Conservation (phyloP, 441 rosid genomes). For the Erodium texanum region DNA sequence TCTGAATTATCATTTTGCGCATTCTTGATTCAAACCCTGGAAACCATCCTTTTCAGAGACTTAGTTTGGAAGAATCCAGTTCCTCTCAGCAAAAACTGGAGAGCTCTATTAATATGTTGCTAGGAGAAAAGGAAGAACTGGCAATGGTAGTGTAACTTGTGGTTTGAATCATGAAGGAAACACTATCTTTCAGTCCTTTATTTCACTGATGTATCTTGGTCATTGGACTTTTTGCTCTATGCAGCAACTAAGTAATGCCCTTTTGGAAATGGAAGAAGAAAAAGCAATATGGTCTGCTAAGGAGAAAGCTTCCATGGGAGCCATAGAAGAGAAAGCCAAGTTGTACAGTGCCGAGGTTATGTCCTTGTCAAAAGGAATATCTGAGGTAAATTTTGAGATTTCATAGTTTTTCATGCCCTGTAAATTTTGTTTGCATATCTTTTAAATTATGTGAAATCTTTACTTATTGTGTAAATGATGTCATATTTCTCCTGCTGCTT, state of each 20-base stretch:
- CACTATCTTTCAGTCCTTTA: background rate
- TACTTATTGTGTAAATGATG: background rate
- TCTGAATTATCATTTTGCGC: constrained; percentile 12
- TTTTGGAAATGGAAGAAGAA: constrained; percentile 89
- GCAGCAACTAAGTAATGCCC: constrained; percentile 76
- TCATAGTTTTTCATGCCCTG: background rate
- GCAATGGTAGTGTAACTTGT: constrained; percentile 52
- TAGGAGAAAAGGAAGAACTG: constrained; percentile 81
- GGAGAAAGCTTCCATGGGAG: constrained; percentile 57
- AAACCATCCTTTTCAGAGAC: constrained; percentile 30
- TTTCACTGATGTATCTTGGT: constrained; percentile 12
- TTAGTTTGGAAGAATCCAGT: constrained; percentile 52
- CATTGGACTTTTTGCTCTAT: constrained; percentile 19
- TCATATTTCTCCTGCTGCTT: background rate
- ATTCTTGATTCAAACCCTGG: background rate
- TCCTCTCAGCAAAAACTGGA: constrained; percentile 47
- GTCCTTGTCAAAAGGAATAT: constrained; percentile 39
- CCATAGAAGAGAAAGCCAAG: constrained; percentile 52
- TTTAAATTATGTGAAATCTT: background rate
- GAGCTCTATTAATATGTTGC: constrained; percentile 36
- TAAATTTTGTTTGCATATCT: constrained; percentile 5
- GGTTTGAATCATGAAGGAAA: constrained; percentile 7
- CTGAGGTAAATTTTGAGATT: constrained; percentile 41
- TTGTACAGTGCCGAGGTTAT: constrained; percentile 31
- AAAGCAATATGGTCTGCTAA: constrained; percentile 71